phyloP scores from a whole-genome alignment of 176 grass and related monocot genomes.

The Musa itinerans region DNA sequence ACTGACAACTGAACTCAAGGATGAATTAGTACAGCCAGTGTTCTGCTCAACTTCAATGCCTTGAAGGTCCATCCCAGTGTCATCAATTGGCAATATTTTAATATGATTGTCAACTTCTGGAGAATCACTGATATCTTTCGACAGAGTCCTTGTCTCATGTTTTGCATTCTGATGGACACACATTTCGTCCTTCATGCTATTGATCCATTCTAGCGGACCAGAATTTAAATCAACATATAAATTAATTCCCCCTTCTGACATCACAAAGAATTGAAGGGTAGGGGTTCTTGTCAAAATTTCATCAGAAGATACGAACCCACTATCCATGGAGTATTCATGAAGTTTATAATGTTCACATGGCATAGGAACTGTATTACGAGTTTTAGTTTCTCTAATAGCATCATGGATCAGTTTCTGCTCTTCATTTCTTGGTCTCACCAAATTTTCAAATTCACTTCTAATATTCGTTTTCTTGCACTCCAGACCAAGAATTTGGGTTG shows the following conservation, averaged over 20 bases:
- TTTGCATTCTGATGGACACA: conserved; percentile 20
- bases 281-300: conserved; percentile 28
- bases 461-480: conserved; percentile 22
- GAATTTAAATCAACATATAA: conserved; percentile 74
- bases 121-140: conserved; percentile 41
- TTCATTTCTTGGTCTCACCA: neutral
- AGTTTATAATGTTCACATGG: conserved; percentile 7
- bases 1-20: conserved; percentile 55
- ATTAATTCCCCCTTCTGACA: conserved; percentile 66
- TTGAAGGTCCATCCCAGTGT: conserved; percentile 33
- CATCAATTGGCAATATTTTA: conserved; percentile 21
- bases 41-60: conserved; percentile 30
- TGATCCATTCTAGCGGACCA: conserved; percentile 39
- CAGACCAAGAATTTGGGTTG: conserved; percentile 19
- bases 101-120: conserved; percentile 34
- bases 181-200: conserved; percentile 47
- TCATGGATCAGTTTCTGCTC: conserved; percentile 1
- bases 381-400: conserved; percentile 3
- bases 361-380: neutral
- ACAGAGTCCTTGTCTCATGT: conserved; percentile 31
- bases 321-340: conserved; percentile 27
- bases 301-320: conserved; percentile 21
- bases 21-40: conserved; percentile 44
- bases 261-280: conserved; percentile 64
- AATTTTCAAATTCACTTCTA: conserved; percentile 22